Conservation (phyloP, 768 basidiomycete species). For the Trametes cinnabarina region DNA sequence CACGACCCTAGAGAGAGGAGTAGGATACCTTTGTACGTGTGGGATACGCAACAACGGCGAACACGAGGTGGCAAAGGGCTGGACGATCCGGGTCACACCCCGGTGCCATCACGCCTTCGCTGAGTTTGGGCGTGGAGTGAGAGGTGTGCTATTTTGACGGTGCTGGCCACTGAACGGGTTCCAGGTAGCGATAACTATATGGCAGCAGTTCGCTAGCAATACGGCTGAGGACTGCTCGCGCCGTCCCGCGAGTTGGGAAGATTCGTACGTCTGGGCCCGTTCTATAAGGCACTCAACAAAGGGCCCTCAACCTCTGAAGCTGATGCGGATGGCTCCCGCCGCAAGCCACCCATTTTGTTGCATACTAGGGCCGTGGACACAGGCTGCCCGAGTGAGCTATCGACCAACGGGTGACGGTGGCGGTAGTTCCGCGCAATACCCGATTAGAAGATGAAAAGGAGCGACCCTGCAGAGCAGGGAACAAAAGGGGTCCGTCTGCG, state of each 20-base stretch:
- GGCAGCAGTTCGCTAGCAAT: neutral
- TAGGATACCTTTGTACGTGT: conserved; percentile 8
- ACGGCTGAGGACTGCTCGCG: neutral
- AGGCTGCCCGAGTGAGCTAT: neutral
- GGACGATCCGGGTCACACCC: conserved; percentile 3
- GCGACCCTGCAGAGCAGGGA: neutral
- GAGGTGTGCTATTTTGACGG: neutral
- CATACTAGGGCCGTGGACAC: neutral
- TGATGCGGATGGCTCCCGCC: neutral
- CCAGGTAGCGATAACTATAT: neutral
- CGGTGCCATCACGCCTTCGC: conserved; percentile 12
- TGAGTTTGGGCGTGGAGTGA: conserved; percentile 2
- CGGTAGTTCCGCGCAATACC: neutral
- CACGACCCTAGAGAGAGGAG: neutral
- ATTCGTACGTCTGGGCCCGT: neutral
- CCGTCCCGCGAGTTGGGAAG: neutral
- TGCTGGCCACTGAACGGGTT: neutral
- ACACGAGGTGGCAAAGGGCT: neutral
- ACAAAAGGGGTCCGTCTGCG: conserved; percentile 17
- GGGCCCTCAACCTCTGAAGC: neutral
- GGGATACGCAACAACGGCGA: neutral
- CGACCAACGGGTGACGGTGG: too few relatives aligned
- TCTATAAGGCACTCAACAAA: neutral
- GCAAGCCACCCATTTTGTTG: neutral
- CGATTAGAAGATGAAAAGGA: neutral